A percentile compares a stretch with the other conserved stretches of the same genome.
Evolutionary conservation across 495 filamentous ascomycete genomes (phyloP).

Genomic region (Trichoderma reesei): DNA sequence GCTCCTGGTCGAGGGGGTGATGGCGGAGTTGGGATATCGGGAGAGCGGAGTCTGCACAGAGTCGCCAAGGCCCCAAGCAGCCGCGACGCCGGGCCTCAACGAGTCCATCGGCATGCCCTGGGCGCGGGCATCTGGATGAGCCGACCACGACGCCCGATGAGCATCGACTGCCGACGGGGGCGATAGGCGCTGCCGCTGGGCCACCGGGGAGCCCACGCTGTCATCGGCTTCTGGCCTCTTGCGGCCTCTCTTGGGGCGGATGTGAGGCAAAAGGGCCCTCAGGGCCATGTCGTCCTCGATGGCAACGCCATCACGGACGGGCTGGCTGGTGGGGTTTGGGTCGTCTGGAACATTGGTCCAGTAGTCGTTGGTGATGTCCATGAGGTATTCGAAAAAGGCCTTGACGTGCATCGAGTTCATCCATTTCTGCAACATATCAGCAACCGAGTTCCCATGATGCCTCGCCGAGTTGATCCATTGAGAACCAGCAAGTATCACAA

Average conservation of each 20-base stretch:
- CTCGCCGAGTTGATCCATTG: too few species aligned
- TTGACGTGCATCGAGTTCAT: conserved; percentile 98
- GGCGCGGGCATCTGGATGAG: conserved; percentile 37
- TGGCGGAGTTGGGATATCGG: conserved; percentile 73
- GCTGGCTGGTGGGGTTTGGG: conserved; percentile 47
- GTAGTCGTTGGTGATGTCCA: conserved; percentile 71
- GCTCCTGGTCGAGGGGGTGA: conserved; percentile 47
- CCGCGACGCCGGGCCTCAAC: conserved; percentile 18
- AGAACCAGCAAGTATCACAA: background rate
- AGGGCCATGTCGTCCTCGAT: conserved; percentile 89
- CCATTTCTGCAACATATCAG: conserved; percentile 56
- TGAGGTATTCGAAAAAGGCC: conserved; percentile 88
- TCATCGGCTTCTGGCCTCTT: conserved; percentile 70
- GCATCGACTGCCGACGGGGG: conserved; percentile 25
- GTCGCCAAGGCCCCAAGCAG: conserved; percentile 30
- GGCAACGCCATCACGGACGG: conserved; percentile 74
- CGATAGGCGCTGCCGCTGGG: conserved; percentile 56
- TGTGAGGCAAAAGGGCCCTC: conserved; percentile 78
- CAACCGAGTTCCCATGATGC: too few species aligned
- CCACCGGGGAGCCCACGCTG: conserved; percentile 36
- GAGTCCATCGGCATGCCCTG: conserved; percentile 24
- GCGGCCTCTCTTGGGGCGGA: conserved; percentile 80
- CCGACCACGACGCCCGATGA: conserved; percentile 24
- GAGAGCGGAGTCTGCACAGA: conserved; percentile 48
- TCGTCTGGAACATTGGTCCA: conserved; percentile 72